phyloP scores from a whole-genome alignment of 441 rosid genomes.

The Metrosideros polymorpha region DNA sequence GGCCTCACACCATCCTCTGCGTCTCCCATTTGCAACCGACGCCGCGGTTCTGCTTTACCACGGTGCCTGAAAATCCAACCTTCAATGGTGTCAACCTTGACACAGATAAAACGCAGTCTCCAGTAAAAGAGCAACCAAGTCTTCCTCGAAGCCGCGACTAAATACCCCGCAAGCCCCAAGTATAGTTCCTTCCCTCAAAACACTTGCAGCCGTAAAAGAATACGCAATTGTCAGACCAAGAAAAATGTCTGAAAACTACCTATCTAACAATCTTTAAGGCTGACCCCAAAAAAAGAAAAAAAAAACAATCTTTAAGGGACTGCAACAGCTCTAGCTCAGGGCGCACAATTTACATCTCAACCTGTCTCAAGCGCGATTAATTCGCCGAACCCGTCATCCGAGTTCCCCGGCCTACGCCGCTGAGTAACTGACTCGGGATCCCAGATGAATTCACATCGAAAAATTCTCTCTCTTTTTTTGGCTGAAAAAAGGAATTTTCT shows the following conservation, averaged over 20 bases:
- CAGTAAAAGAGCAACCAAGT: not conserved
- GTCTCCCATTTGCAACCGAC: not conserved
- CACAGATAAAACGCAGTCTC: not conserved
- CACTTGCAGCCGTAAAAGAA: not conserved
- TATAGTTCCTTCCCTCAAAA: not conserved
- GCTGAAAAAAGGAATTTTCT: not conserved
- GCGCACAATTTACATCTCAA: not conserved
- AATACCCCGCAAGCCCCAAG: not conserved
- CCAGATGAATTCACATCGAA: not conserved
- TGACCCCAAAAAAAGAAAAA: no score
- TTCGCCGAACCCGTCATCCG: not conserved
- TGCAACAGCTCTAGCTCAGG: not conserved
- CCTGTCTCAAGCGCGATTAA: not conserved
- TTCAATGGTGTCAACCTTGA: not conserved
- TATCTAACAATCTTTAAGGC: not conserved
- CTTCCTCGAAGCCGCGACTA: not conserved
- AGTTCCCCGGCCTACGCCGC: not conserved
- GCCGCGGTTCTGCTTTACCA: not conserved
- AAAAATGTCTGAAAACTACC: not conserved
- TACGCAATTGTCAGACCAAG: not conserved
- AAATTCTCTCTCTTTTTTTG: not conserved
- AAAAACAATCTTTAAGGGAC: not conserved
- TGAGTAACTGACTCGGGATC: not conserved
- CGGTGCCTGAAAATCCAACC: not conserved
- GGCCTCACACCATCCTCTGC: not conserved